Evolutionary conservation across 148 eudicot genomes (phyloP).

Genomic region (Chenopodium quinoa): DNA sequence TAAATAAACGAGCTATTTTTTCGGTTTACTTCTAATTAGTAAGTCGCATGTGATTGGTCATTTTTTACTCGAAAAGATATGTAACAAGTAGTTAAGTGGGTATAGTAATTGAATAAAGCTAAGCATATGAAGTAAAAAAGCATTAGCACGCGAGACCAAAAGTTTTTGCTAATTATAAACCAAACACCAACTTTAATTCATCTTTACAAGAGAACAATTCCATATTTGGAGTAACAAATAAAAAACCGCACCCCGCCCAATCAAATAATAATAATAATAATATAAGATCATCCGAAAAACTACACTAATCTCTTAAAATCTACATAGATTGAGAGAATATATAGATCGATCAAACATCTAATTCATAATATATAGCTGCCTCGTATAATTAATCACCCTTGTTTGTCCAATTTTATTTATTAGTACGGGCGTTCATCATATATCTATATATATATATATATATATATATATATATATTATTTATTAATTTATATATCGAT

Average conservation of each 20-base stretch:
- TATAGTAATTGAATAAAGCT: background rate
- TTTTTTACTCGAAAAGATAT: too few species aligned
- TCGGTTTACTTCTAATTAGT: too few species aligned
- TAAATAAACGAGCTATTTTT: too few species aligned
- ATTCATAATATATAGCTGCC: background rate
- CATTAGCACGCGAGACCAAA: conserved; percentile 1
- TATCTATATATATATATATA: background rate
- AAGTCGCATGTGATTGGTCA: too few species aligned
- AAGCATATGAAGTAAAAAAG: background rate
- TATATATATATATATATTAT: background rate
- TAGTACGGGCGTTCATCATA: background rate
- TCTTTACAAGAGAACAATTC: conserved; percentile 20
- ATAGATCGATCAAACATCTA: background rate
- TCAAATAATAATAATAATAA: background rate
- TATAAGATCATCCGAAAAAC: background rate
- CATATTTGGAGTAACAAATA: background rate
- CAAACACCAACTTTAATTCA: conserved; percentile 13
- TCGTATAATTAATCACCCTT: background rate
- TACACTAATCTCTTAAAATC: conserved; percentile 7
- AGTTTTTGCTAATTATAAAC: conserved; percentile 14
- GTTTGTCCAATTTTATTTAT: conserved; percentile 12
- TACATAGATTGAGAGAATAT: conserved; percentile 16
- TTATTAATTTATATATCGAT: background rate
- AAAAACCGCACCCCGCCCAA: background rate
- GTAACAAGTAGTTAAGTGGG: too few species aligned